Evolutionary conservation across 805 yeast genomes (phyloP).

Genomic region (Zygosaccharomyces siamensis): DNA sequence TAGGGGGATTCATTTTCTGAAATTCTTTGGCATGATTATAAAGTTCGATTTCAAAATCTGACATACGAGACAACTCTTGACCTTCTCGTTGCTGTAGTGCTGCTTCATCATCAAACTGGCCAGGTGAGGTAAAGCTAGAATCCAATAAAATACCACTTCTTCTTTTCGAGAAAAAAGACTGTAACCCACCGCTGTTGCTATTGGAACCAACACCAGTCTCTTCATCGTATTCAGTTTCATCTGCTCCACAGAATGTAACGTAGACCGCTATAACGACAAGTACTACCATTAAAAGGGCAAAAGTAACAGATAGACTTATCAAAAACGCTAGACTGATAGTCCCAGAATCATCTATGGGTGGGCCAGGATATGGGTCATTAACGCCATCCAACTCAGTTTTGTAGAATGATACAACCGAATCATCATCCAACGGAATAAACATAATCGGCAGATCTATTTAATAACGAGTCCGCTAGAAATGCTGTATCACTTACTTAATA

Average conservation of each 20-base stretch:
- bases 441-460: background rate
- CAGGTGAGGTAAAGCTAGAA: constrained; percentile 29
- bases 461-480: background rate
- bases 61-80: constrained; percentile 29
- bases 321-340: constrained; percentile 33
- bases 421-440: constrained; percentile 4
- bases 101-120: constrained; percentile 29
- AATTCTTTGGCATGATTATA: constrained; percentile 32
- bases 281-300: constrained; percentile 32
- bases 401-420: constrained; percentile 3
- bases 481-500: no score
- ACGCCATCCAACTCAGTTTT: constrained; percentile 6
- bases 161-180: constrained; percentile 26
- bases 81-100: constrained; percentile 23
- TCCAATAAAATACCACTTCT: constrained; percentile 28
- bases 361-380: constrained; percentile 20
- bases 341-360: constrained; percentile 29
- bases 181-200: constrained; percentile 16
- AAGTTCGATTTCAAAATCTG: constrained; percentile 30
- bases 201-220: constrained; percentile 21
- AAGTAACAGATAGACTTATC: constrained; percentile 34
- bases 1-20: constrained; percentile 30
- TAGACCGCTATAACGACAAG: constrained; percentile 31
- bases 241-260: constrained; percentile 33
- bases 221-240: constrained; percentile 34